A percentile compares a stretch with the other conserved stretches of the same genome.
Conservation (phyloP, 805 yeast genomes). For the Suhomyces pyralidae region DNA sequence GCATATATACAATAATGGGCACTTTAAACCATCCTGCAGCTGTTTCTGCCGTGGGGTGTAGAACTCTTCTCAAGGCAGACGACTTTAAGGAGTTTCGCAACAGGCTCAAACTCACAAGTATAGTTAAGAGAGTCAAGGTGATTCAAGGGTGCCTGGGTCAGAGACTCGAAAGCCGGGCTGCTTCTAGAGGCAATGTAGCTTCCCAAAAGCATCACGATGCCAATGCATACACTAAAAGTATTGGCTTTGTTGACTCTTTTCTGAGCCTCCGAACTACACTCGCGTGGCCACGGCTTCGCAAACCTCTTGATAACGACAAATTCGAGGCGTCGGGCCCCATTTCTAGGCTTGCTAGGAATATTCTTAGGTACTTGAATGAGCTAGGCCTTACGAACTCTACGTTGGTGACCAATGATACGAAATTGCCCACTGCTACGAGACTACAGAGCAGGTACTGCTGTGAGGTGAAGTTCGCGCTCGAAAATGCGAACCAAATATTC, state of each 20-base stretch:
- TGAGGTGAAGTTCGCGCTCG: constrained; percentile 8
- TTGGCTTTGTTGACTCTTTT: not conserved
- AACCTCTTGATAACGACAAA: not conserved
- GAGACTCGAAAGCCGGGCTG: not conserved
- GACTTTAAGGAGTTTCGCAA: not conserved
- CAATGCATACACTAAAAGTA: not conserved
- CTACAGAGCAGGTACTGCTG: constrained; percentile 10
- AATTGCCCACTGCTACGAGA: not conserved
- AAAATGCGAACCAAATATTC: constrained; percentile 2
- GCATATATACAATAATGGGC: not conserved
- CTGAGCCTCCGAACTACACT: not conserved
- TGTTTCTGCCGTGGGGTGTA: not conserved
- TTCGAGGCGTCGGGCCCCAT: not conserved
- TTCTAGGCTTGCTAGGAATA: constrained; percentile 7
- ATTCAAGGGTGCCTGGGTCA: not conserved
- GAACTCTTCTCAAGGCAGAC: not conserved
- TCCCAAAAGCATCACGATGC: not conserved
- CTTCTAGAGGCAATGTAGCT: not conserved
- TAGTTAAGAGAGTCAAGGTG: not conserved
- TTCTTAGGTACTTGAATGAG: constrained; percentile 9
- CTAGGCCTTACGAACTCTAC: constrained; percentile 9
- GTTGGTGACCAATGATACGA: not conserved
- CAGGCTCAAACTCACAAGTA: not conserved
- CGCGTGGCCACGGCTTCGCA: constrained; percentile 1
- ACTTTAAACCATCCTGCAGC: not conserved